Base-by-base conservation (phyloP, 164 flowering plant genomes). In the Macadamia tetraphylla region DNA sequence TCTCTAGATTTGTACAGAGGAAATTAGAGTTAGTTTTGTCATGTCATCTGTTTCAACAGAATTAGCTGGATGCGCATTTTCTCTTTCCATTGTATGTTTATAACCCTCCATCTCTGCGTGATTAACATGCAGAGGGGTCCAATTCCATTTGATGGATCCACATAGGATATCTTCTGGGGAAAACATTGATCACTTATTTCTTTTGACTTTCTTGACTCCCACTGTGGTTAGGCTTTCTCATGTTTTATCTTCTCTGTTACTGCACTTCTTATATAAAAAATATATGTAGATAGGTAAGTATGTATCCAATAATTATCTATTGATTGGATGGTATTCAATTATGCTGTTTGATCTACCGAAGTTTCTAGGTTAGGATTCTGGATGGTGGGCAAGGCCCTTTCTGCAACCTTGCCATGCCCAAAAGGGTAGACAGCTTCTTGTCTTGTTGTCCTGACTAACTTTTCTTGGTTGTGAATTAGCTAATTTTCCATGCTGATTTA, bases 1-100 rank as follows among this genome's bases (percentile, higher is more conserved):
- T 72, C 68, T 42, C 64, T 57, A 60, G 65, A 46, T 75, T 65
- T 30, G 31, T 68, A 8, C 58, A 52, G 12, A 5, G 46, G 63
- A 12, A 51, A 62, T 68, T 40, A 60, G 23, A 52, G 59, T 53
- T 58, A 35, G 29, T 58, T 62, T 18, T 23, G 23, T 23, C 11
- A 59, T 59, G 40, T 8, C 29, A 67, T 9, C n/a, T 67, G 55
- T 59, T 29, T 30, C 10, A 13, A 35, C 6, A 4, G 14, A 35
- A 35, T 11, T 49, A 7, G 1, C 4, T 32, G 12, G 3, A 1
- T 2, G 1, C 31, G 5, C 40, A 6, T 48, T 4, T 51, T 15
- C 52, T 48, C 30, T 63, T 29, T 46, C 7, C 29, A 6, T 8
- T 43, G 0, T 18, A 10, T 42, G 65, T 6, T n/a, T 62, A 62